Percentiles rank a stretch among this genome's conserved stretches.
Evolutionary conservation across 805 yeast species (phyloP).

Genomic region (Wickerhamomyces xylosicus): DNA sequence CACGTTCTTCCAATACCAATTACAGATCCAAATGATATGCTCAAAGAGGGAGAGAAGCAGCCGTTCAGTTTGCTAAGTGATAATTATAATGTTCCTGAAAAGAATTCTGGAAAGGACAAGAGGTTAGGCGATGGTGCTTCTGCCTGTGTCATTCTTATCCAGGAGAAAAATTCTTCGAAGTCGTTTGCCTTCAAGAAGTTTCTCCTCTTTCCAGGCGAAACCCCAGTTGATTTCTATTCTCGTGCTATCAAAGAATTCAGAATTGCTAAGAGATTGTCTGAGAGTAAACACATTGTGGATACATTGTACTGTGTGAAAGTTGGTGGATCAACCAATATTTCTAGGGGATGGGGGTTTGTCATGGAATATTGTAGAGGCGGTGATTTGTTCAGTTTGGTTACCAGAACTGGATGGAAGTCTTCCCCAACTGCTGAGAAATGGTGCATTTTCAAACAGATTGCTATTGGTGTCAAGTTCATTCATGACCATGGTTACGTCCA

Average conservation of each 20-base stretch:
- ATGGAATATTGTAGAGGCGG: constrained; percentile 54
- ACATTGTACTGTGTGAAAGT: constrained; percentile 46
- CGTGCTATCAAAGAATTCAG: constrained; percentile 57
- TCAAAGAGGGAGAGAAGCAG: constrained; percentile 47
- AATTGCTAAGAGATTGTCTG: constrained; percentile 42
- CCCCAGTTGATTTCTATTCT: constrained; percentile 51
- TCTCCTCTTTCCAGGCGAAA: constrained; percentile 47
- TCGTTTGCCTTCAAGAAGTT: constrained; percentile 60
- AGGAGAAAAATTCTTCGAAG: constrained; percentile 27
- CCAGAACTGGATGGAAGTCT: constrained; percentile 50
- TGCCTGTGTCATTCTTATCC: constrained; percentile 47
- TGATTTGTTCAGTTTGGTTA: constrained; percentile 48
- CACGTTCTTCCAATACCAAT: constrained; percentile 51
- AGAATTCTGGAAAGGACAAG: constrained; percentile 26
- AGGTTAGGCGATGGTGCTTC: constrained; percentile 68
- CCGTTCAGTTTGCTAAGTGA: constrained; percentile 38
- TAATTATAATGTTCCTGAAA: constrained; percentile 37
- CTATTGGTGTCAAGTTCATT: constrained; percentile 48
- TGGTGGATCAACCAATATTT: constrained; percentile 41
- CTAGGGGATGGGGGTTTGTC: constrained; percentile 70
- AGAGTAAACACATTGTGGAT: constrained; percentile 51
- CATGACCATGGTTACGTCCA: constrained; percentile 64
- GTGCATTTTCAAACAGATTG: constrained; percentile 62
- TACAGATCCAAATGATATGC: constrained; percentile 51
- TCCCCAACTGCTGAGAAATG: constrained; percentile 39